A percentile compares a stretch with the other conserved stretches of the same genome.
These are phyloP conservation scores for Coniochaeta sp. DNA, from an alignment of 2,329 filamentous ascomycete species.

Conservation along the genomic window DNA sequence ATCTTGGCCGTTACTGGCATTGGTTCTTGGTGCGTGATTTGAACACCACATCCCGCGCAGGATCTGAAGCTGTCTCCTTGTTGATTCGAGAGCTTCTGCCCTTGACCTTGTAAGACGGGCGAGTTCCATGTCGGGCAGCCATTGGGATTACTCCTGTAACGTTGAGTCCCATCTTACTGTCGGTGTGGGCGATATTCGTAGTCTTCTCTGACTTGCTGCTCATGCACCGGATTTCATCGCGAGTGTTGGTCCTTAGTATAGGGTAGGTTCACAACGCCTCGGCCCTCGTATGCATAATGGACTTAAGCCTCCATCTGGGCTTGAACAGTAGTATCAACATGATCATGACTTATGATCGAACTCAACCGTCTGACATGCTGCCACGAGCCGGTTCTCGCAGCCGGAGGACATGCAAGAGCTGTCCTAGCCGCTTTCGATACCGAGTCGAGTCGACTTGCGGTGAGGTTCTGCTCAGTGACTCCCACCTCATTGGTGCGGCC, in stretches of 20 bases:
- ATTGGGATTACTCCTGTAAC: not conserved
- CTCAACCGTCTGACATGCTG: not conserved
- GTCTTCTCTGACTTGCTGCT: not conserved
- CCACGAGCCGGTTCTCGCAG: not conserved
- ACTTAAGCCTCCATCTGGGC: not conserved
- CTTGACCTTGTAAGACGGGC: not conserved
- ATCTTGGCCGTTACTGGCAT: too few species aligned
- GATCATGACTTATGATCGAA: not conserved
- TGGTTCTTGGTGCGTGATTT: not conserved
- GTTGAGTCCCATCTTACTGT: not conserved
- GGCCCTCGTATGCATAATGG: not conserved
- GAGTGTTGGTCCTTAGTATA: not conserved
- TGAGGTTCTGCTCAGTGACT: not conserved
- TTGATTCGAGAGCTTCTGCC: not conserved
- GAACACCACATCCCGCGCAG: not conserved
- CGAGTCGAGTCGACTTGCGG: not conserved
- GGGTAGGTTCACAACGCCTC: not conserved
- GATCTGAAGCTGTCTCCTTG: not conserved
- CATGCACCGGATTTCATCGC: not conserved
- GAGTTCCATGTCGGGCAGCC: not conserved
- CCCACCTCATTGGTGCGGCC: not conserved
- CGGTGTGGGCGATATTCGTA: not conserved
- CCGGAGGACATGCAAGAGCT: not conserved
- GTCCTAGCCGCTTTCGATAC: not conserved
- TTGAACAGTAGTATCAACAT: not conserved